These are phyloP conservation scores for Gossypium bickii DNA, from an alignment of 345 rosid genomes.

Conservation along the genomic window DNA sequence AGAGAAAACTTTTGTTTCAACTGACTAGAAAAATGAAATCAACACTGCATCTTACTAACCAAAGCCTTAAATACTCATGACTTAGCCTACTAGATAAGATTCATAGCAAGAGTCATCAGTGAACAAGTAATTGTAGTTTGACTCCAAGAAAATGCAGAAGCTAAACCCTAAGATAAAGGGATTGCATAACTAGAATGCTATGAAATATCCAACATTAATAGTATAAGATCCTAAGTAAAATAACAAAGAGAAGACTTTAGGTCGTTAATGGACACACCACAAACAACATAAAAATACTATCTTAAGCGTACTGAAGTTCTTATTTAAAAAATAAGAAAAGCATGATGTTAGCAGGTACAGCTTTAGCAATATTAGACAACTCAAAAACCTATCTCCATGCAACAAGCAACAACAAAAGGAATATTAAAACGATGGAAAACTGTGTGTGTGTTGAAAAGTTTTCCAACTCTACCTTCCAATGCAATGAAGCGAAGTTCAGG, in stretches of 20 bases:
- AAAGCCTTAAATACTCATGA: not conserved
- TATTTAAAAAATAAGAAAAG: not conserved
- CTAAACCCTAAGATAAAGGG: not conserved
- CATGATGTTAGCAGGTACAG: not conserved
- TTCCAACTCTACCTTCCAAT: slow-evolving; percentile 54
- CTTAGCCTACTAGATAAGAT: not conserved
- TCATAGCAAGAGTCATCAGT: not conserved
- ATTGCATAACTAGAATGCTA: not conserved
- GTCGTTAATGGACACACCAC: not conserved
- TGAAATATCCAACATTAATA: not conserved
- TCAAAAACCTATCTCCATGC: not conserved
- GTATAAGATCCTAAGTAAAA: not conserved
- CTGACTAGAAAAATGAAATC: not conserved
- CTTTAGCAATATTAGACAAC: not conserved
- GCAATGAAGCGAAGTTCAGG: slow-evolving; percentile 65
- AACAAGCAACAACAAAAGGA: slow-evolving; percentile 7
- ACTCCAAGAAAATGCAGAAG: not conserved
- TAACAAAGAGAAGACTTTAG: not conserved
- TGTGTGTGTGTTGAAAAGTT: not conserved
- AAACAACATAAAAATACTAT: not conserved
- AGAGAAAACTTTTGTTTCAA: not conserved
- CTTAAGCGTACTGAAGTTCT: not conserved
- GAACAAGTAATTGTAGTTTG: not conserved
- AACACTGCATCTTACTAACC: not conserved
- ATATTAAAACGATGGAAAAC: not conserved